These are phyloP conservation scores for Phoma sp. DNA, from an alignment of 2,329 filamentous ascomycete genomes.

Conservation along the genomic window DNA sequence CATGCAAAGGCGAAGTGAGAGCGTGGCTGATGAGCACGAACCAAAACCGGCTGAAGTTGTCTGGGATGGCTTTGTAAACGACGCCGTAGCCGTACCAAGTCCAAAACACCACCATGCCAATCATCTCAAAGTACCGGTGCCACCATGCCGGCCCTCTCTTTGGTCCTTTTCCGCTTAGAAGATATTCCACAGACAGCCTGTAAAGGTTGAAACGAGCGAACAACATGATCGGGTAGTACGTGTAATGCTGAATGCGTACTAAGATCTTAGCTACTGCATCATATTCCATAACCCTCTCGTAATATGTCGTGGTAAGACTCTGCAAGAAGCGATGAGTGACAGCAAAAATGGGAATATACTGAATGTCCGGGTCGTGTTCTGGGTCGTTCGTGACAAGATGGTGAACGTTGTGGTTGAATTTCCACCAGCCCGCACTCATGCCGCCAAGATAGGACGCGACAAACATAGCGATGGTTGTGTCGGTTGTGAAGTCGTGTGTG, in stretches of 20 bases:
- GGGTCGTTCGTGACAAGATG: slow-evolving; percentile 95
- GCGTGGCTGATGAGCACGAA: slow-evolving; percentile 71
- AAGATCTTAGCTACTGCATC: slow-evolving; percentile 65
- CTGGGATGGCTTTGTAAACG: slow-evolving; percentile 65
- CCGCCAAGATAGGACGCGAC: slow-evolving; percentile 91
- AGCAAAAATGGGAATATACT: slow-evolving; percentile 73
- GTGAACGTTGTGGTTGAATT: slow-evolving; percentile 93
- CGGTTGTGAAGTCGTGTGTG: slow-evolving; percentile 84
- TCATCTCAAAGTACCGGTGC: slow-evolving; percentile 70
- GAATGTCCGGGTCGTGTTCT: slow-evolving; percentile 94
- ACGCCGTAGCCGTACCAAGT: slow-evolving; percentile 71
- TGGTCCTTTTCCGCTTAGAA: slow-evolving; percentile 61
- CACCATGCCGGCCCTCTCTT: slow-evolving; percentile 69
- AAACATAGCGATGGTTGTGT: slow-evolving; percentile 85
- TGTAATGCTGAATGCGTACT: slow-evolving; percentile 67
- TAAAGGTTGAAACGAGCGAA: slow-evolving; percentile 77
- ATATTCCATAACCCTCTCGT: slow-evolving; percentile 69
- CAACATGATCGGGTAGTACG: slow-evolving; percentile 71
- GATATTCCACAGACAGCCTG: slow-evolving; percentile 69
- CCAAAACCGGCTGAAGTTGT: slow-evolving; percentile 61
- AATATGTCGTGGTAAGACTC: slow-evolving; percentile 68
- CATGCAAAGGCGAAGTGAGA: slow-evolving; percentile 70
- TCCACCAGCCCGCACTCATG: slow-evolving; percentile 95
- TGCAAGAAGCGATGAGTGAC: slow-evolving; percentile 70
- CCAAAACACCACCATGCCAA: slow-evolving; percentile 69